Evolutionary conservation across 2,329 filamentous ascomycete genomes (phyloP), one percentile per base, ranked within the genome.

Genomic region (Paraconiothyrium brasiliense): DNA sequence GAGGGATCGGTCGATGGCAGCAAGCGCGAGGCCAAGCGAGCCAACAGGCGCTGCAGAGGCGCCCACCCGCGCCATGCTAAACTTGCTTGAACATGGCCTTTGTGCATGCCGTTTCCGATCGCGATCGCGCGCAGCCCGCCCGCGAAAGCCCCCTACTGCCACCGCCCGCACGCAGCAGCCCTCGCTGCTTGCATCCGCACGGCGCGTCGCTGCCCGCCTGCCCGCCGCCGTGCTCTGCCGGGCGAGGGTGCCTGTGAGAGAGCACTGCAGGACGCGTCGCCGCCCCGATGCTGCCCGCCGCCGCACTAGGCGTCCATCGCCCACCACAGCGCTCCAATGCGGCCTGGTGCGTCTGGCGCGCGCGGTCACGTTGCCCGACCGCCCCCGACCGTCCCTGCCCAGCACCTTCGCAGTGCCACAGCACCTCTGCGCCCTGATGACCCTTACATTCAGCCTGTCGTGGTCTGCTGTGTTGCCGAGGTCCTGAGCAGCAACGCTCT

Each of bases 1-100:
- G 32, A 30, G 22, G 7, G 54, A 56, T 56, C 54, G 54, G 54
- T 22, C 54, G 54, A 56, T 56, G 52, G 10, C 24, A 44, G 37
- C 14, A 7, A 1, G n/a, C 37, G 14, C 16, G 27, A 41, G 27
- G 16, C 27, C 10, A 44, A 44, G 41, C 41, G 41, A 37, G 35
- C 35, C 35, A 37, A 30, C 27, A 30, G 27, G 27, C 27, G 27
- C 27, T 30, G 27, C 35, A 37, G 10, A 37, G 35, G 35, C 35
- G 20, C 41, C n/a, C 41, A 20, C 41, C 7, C n/a, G 41, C 41
- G 41, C 41, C 41, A 44, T 22, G 41, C n/a, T 22, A 44, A 44
- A 44, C 41, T 20, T 44, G 41, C 5, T 44, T 16, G 14, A 44
- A 22, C 41, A 44, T 44, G 20, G 41, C 11, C 43, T 24, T 46